Percentiles rank a stretch among this genome's conserved stretches.
These are phyloP conservation scores for Candida gorgasii DNA, from an alignment of 805 yeast genomes.

Conservation along the genomic window DNA sequence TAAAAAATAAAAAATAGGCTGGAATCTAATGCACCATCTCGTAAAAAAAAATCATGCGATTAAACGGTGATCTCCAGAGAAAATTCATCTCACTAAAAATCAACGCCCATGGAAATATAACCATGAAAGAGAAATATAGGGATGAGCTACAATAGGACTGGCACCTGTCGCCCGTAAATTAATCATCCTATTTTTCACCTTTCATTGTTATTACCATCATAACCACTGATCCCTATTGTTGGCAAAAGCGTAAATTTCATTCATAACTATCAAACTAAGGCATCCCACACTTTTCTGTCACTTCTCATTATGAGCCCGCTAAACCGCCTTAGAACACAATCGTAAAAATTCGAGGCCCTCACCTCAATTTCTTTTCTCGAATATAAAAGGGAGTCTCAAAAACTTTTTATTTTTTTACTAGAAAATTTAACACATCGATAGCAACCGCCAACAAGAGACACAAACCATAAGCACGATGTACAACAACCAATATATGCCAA, in stretches of 20 bases:
- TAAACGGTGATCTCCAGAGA: neutral
- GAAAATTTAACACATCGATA: no score
- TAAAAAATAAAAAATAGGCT: no score
- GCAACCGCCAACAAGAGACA: neutral
- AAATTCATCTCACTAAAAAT: no score
- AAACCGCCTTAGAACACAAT: slow-evolving; percentile 1
- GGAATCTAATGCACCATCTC: neutral
- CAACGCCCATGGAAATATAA: no score
- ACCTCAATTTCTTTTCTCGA: neutral
- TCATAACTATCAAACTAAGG: neutral
- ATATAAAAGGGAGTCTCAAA: neutral
- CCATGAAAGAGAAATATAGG: no score
- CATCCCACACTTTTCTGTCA: slow-evolving; percentile 1
- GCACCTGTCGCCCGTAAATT: no score
- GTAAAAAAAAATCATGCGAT: slow-evolving; percentile 1
- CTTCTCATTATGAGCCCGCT: slow-evolving; percentile 1
- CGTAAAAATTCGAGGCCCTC: slow-evolving; percentile 5
- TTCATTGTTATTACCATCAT: neutral
- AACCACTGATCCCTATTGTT: neutral
- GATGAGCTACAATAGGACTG: no score
- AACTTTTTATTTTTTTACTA: neutral
- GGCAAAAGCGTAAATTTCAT: neutral
- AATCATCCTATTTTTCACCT: neutral
- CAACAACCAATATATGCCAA: slow-evolving; percentile 6
- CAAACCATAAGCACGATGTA: neutral